Conservation (phyloP, 2,329 filamentous ascomycete genomes). For the Rhinocladiella mackenziei region DNA sequence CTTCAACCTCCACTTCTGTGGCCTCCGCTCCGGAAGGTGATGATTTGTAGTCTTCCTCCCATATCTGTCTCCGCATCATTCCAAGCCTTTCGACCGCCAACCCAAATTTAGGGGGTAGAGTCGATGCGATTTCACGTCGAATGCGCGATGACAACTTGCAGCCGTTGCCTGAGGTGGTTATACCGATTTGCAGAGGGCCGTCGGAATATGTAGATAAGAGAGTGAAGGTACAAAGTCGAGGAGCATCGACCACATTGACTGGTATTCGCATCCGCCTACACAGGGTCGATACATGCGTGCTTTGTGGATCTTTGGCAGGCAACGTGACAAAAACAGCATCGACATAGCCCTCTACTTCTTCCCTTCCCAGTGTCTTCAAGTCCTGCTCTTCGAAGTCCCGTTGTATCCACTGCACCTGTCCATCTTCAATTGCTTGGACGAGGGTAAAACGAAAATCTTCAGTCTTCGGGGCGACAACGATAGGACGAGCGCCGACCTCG, state of each 20-base stretch:
- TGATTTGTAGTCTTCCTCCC: conserved; percentile 63
- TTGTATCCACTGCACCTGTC: conserved; percentile 41
- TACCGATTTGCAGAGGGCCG: conserved; percentile 87
- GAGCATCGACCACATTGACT: conserved; percentile 86
- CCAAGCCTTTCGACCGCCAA: conserved; percentile 73
- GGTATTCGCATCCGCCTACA: conserved; percentile 81
- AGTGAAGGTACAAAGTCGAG: conserved; percentile 81
- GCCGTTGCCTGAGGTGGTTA: conserved; percentile 90
- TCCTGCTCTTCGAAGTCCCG: conserved; percentile 65
- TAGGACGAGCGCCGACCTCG: conserved; percentile 73
- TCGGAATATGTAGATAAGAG: conserved; percentile 85
- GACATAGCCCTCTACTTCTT: conserved; percentile 71
- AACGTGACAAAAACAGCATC: conserved; percentile 88
- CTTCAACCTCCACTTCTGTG: conserved; percentile 45
- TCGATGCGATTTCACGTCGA: conserved; percentile 77
- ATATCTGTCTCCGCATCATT: conserved; percentile 64
- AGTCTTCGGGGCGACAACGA: conserved; percentile 69
- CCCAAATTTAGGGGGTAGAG: conserved; percentile 71
- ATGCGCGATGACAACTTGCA: conserved; percentile 91
- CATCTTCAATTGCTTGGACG: conserved; percentile 41
- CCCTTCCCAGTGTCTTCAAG: conserved; percentile 70
- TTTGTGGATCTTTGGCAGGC: conserved; percentile 45
- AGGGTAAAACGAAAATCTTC: conserved; percentile 58
- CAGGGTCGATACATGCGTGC: conserved; percentile 65
- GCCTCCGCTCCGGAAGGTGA: conserved; percentile 40